phyloP scores from a whole-genome alignment of 2,329 filamentous ascomycete species.

The Gaeumannomyces sp. region DNA sequence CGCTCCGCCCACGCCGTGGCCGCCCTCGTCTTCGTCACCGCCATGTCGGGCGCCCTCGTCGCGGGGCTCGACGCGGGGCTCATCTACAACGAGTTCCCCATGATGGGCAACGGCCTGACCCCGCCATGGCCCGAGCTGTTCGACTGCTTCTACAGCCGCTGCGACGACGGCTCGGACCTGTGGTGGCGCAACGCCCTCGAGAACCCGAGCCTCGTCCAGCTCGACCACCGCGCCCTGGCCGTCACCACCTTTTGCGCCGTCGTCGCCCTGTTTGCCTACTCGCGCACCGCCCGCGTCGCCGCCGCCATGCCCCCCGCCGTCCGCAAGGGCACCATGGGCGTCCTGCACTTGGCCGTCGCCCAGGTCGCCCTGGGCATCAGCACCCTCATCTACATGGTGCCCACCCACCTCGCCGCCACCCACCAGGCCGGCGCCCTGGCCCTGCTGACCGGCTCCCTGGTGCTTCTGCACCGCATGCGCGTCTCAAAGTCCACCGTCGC shows the following conservation, averaged over 20 bases:
- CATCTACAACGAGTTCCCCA: conserved; percentile 98
- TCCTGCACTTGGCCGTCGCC: conserved; percentile 74
- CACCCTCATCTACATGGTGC: conserved; percentile 91
- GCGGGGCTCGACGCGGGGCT: conserved; percentile 92
- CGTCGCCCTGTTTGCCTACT: conserved; percentile 73
- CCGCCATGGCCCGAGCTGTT: conserved; percentile 81
- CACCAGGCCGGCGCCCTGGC: conserved; percentile 90
- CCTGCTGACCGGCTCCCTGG: conserved; percentile 72
- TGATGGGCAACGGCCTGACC: conserved; percentile 79
- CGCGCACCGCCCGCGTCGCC: conserved; percentile 56
- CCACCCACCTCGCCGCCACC: conserved; percentile 76
- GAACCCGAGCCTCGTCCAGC: conserved; percentile 91
- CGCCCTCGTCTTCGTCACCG: conserved; percentile 76
- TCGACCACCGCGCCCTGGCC: conserved; percentile 90
- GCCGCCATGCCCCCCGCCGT: conserved; percentile 56
- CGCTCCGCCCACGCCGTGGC: conserved; percentile 65
- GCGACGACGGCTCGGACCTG: conserved; percentile 71
- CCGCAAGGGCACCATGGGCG: conserved; percentile 64
- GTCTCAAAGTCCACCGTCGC: conserved; percentile 60
- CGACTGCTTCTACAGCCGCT: conserved; percentile 77
- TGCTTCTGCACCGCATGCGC: conserved; percentile 73
- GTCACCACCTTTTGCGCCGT: conserved; percentile 81
- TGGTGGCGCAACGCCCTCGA: conserved; percentile 98
- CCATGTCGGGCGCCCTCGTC: conserved; percentile 89
- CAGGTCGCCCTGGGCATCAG: conserved; percentile 84